Conservation (phyloP, 768 basidiomycete species). For the Cystoderma amianthinum region DNA sequence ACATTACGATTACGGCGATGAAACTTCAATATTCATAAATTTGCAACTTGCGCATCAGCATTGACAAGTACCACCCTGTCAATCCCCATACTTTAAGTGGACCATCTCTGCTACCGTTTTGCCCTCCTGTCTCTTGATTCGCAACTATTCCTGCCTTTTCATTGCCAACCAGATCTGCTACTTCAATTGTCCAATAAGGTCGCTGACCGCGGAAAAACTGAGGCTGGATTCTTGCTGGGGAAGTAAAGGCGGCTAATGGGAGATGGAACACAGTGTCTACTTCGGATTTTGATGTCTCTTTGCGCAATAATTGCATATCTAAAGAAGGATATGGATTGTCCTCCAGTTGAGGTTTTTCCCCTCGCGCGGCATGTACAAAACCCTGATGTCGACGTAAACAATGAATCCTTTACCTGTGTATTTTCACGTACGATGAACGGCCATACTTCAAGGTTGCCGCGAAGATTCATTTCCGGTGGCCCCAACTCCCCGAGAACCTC, state of each 20-base stretch:
- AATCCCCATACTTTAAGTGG: conserved; percentile 75
- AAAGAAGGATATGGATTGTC: conserved; percentile 56
- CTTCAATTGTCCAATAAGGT: conserved; percentile 64
- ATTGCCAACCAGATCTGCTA: conserved; percentile 46
- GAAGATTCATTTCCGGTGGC: conserved; percentile 51
- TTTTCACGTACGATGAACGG: conserved; percentile 60
- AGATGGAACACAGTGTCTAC: conserved; percentile 70
- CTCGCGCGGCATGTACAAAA: conserved; percentile 23
- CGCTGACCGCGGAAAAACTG: conserved; percentile 47
- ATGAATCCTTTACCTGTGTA: background rate
- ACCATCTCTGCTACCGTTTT: conserved; percentile 33
- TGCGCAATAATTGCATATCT: conserved; percentile 38
- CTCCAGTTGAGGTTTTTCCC: conserved; percentile 10
- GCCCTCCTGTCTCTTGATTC: conserved; percentile 29
- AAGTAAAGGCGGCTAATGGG: conserved; percentile 45
- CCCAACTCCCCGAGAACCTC: conserved; percentile 63
- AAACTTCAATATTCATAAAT: conserved; percentile 30
- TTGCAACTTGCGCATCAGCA: conserved; percentile 50
- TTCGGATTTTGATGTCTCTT: conserved; percentile 45
- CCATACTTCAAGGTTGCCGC: conserved; percentile 60
- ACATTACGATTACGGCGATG: conserved; percentile 8
- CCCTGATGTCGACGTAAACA: conserved; percentile 20
- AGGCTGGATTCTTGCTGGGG: conserved; percentile 37
- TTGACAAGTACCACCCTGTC: conserved; percentile 75
- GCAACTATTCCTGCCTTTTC: conserved; percentile 9